Evolutionary conservation across 371 early-diverging fungal species (phyloP).

Genomic region (Mucor irregularis): DNA sequence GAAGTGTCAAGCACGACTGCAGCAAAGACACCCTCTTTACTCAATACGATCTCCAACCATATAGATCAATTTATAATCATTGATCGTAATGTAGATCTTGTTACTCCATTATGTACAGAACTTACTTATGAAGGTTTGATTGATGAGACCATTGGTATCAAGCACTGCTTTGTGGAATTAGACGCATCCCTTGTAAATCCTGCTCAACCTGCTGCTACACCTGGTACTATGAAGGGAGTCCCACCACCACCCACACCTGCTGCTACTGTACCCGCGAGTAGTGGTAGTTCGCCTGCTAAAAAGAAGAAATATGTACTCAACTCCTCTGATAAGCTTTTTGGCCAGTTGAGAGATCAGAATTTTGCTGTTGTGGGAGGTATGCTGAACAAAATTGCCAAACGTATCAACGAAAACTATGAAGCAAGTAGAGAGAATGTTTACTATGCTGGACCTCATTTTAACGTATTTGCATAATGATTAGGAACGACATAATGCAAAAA

Average conservation of each 20-base stretch:
- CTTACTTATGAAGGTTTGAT: conserved; percentile 94
- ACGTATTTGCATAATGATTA: conserved; percentile 5
- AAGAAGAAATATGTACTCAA: conserved; percentile 82
- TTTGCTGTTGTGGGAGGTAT: conserved; percentile 86
- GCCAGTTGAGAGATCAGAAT: conserved; percentile 84
- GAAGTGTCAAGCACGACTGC: conserved; percentile 45
- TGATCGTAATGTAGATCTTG: conserved; percentile 87
- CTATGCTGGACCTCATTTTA: too few species aligned
- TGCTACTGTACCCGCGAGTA: background rate
- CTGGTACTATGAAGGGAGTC: background rate
- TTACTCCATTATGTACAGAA: conserved; percentile 91
- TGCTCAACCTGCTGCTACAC: conserved; percentile 27
- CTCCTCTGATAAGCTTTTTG: conserved; percentile 74
- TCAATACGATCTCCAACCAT: conserved; percentile 61
- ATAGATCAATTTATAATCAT: conserved; percentile 90
- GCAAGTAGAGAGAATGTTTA: conserved; percentile 28
- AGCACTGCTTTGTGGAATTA: conserved; percentile 67
- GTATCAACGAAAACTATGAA: conserved; percentile 85
- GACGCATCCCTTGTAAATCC: conserved; percentile 52
- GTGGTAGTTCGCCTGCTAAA: conserved; percentile 48
- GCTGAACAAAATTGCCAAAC: conserved; percentile 80
- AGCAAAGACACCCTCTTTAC: conserved; percentile 36
- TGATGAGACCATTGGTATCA: conserved; percentile 78
- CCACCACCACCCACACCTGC: conserved; percentile 16
- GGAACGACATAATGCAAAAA: conserved; percentile 85